Conservation (phyloP, 345 rosid genomes). For the Carallia brachiata region DNA sequence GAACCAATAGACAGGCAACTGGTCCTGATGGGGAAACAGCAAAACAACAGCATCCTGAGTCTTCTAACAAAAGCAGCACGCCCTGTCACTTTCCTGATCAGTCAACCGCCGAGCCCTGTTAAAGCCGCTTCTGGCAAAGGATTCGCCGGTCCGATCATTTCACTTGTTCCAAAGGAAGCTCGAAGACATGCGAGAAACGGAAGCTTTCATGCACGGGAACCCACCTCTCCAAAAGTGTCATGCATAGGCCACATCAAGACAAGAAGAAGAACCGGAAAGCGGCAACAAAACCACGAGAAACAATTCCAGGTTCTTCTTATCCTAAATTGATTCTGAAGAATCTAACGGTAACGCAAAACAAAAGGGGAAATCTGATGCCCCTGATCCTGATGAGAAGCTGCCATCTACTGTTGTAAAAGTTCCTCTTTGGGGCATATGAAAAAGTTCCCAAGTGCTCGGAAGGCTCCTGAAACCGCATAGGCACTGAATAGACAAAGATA, state of each 20-base stretch:
- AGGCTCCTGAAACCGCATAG: neutral
- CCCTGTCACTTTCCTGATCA: slow-evolving; percentile 20
- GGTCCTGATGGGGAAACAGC: slow-evolving; percentile 14
- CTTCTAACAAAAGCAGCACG: slow-evolving; percentile 26
- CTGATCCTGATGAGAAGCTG: neutral
- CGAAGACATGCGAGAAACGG: slow-evolving; percentile 25
- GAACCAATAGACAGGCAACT: neutral
- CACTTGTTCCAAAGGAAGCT: slow-evolving; percentile 37
- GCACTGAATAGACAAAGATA: neutral
- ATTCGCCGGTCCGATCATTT: neutral
- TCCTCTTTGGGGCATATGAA: slow-evolving; percentile 20
- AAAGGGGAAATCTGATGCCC: neutral
- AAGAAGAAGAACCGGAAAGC: slow-evolving; percentile 17
- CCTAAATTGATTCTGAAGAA: neutral
- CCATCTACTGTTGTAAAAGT: neutral
- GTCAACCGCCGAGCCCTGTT: slow-evolving; percentile 34
- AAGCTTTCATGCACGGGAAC: slow-evolving; percentile 39
- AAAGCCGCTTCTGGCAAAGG: slow-evolving; percentile 10
- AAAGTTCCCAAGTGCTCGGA: slow-evolving; percentile 21
- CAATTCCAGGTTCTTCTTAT: neutral
- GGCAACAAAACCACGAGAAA: slow-evolving; percentile 4
- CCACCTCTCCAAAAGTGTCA: slow-evolving; percentile 38
- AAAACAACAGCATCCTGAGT: slow-evolving; percentile 8
- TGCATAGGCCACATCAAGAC: slow-evolving; percentile 42
- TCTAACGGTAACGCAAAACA: slow-evolving; percentile 7